Evolutionary conservation across 257 asterid species (phyloP).

Genomic region (Parsonsia alboflavescens): DNA sequence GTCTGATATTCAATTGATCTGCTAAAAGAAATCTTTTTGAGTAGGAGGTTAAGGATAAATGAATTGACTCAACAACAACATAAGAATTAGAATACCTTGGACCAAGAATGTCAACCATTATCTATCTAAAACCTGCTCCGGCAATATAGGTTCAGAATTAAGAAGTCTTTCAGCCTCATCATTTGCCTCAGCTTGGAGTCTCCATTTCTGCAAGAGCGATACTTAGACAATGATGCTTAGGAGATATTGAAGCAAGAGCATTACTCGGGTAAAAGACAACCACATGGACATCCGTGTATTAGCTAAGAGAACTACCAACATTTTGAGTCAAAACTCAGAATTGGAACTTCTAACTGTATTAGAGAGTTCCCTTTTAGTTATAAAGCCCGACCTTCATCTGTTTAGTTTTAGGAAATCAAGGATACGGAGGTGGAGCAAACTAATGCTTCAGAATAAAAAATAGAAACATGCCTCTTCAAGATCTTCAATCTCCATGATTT

Average conservation of each 20-base stretch:
- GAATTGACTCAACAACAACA: neutral
- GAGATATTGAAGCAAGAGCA: neutral
- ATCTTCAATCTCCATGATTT: constrained; percentile 88
- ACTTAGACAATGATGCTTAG: constrained; percentile 8
- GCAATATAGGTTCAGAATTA: constrained; percentile 55
- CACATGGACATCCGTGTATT: neutral
- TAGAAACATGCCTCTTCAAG: constrained; percentile 74
- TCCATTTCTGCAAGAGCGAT: constrained; percentile 68
- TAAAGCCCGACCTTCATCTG: neutral
- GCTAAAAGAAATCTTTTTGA: neutral
- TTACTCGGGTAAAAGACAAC: neutral
- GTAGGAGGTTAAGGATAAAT: neutral
- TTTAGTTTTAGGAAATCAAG: neutral
- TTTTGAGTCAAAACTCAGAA: neutral
- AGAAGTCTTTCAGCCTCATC: constrained; percentile 93
- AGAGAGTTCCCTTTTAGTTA: constrained; percentile 4
- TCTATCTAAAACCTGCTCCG: constrained; percentile 51
- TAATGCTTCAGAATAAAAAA: constrained; percentile 1
- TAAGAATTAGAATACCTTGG: neutral
- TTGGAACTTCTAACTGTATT: neutral
- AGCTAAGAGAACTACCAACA: no score
- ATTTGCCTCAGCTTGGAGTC: constrained; percentile 82
- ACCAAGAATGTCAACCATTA: constrained; percentile 9
- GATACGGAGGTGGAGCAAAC: neutral
- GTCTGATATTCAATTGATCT: neutral